Conservation (phyloP, 805 yeast genomes). For the Candida railenensis region DNA sequence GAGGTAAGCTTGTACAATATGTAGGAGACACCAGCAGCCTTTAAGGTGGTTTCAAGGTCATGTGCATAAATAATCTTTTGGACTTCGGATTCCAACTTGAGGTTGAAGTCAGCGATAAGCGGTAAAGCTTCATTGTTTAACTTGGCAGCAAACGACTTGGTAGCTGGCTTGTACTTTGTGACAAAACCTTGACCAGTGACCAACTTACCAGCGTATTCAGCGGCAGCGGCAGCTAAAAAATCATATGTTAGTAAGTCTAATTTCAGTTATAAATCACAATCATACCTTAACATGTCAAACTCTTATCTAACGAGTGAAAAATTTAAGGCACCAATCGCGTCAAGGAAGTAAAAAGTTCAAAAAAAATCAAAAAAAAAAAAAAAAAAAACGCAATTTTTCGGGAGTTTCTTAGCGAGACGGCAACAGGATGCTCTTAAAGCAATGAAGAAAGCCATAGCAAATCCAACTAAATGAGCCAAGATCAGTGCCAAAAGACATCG, state of each 20-base stretch:
- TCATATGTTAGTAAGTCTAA: constrained; percentile 21
- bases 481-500: too few relatives aligned
- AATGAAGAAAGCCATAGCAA: too few relatives aligned
- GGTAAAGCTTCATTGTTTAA: constrained; percentile 41
- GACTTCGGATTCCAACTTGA: constrained; percentile 49
- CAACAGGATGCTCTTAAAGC: too few relatives aligned
- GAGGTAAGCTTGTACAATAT: constrained; percentile 70
- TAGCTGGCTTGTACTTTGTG: constrained; percentile 69
- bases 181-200: constrained; percentile 80
- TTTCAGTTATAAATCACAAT: neutral
- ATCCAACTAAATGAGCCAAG: too few relatives aligned
- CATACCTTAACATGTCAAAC: neutral
- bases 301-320: neutral
- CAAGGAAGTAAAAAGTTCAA: neutral
- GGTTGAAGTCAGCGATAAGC: constrained; percentile 43
- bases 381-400: neutral
- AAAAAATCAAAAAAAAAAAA: neutral
- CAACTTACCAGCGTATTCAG: constrained; percentile 73
- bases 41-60: constrained; percentile 70
- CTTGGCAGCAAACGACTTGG: constrained; percentile 32
- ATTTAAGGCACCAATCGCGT: too few relatives aligned
- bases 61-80: constrained; percentile 65
- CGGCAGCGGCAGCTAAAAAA: constrained; percentile 56
- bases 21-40: constrained; percentile 67
- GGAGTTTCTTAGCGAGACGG: too few relatives aligned